Percentiles rank a stretch among this genome's conserved stretches.
Evolutionary conservation across 805 yeast genomes (phyloP).

Genomic region (Debaryomyces maramus): DNA sequence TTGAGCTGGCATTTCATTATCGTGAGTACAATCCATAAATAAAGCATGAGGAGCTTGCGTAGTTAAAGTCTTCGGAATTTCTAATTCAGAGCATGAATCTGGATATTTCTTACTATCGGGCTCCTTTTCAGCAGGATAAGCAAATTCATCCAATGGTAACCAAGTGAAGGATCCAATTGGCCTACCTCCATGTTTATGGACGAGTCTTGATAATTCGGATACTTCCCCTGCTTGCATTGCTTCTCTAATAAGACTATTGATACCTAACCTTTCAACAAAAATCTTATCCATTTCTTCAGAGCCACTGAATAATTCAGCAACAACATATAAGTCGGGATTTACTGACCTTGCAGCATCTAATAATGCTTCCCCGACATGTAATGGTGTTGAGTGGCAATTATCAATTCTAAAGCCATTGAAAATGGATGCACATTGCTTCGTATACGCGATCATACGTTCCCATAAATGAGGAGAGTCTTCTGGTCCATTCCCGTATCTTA

Average conservation of each 20-base stretch:
- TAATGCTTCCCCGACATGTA: slow-evolving; percentile 88
- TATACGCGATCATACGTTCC: slow-evolving; percentile 82
- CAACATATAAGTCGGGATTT: slow-evolving; percentile 85
- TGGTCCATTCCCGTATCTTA: slow-evolving; percentile 76
- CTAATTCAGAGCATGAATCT: slow-evolving; percentile 56
- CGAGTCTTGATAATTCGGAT: slow-evolving; percentile 78
- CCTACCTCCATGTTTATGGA: slow-evolving; percentile 91
- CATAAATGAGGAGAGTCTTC: slow-evolving; percentile 88
- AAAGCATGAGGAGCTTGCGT: slow-evolving; percentile 86
- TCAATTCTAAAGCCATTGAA: slow-evolving; percentile 92
- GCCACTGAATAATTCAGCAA: slow-evolving; percentile 92
- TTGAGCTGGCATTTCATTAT: slow-evolving; percentile 85
- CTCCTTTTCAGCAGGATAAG: slow-evolving; percentile 59
- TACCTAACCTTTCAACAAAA: slow-evolving; percentile 87
- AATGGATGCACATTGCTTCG: slow-evolving; percentile 64
- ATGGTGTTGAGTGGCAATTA: slow-evolving; percentile 94
- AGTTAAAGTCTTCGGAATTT: slow-evolving; percentile 64
- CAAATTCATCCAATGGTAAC: slow-evolving; percentile 71
- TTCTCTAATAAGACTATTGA: slow-evolving; percentile 86
- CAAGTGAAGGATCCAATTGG: slow-evolving; percentile 91
- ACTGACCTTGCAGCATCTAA: slow-evolving; percentile 84
- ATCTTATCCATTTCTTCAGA: slow-evolving; percentile 87
- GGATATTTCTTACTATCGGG: slow-evolving; percentile 26
- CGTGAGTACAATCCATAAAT: slow-evolving; percentile 98
- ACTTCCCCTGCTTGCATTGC: slow-evolving; percentile 97